Conservation (phyloP, 768 basidiomycete species). For the Leucocoprinus leucothites region DNA sequence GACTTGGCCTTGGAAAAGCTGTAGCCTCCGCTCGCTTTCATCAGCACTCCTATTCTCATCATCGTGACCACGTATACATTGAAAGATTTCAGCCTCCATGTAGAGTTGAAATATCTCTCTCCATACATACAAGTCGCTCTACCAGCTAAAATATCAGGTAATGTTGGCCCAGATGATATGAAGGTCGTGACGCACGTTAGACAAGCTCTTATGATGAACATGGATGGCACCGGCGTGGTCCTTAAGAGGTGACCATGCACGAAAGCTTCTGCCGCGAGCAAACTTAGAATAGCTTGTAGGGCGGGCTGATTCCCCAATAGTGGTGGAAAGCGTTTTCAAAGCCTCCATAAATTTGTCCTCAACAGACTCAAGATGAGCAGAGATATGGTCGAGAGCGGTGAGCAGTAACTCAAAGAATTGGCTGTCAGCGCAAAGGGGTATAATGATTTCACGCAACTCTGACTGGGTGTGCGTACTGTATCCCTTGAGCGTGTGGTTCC, state of each 20-base stretch:
- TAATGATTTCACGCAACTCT: constrained; percentile 50
- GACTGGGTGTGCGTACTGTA: constrained; percentile 12
- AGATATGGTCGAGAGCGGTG: constrained; percentile 51
- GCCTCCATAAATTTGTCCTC: constrained; percentile 46
- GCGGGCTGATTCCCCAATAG: constrained; percentile 38
- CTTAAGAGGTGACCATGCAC: constrained; percentile 41
- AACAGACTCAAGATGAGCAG: constrained; percentile 46
- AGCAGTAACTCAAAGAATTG: constrained; percentile 78
- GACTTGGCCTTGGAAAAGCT: constrained; percentile 59
- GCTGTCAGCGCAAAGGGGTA: constrained; percentile 74
- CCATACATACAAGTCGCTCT: constrained; percentile 84
- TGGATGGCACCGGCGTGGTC: constrained; percentile 34
- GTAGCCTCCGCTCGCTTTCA: constrained; percentile 67
- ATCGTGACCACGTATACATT: constrained; percentile 58
- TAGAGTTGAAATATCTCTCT: constrained; percentile 88
- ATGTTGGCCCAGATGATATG: not conserved
- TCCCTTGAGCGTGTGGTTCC: not conserved
- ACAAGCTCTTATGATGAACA: constrained; percentile 17
- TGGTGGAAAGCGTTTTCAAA: constrained; percentile 32
- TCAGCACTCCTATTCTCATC: constrained; percentile 67
- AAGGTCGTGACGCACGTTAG: constrained; percentile 19
- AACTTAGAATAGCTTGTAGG: constrained; percentile 35
- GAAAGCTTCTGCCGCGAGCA: constrained; percentile 21
- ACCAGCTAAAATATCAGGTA: not conserved
- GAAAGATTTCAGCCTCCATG: constrained; percentile 83